Evolutionary conservation across 1,284 basidiomycete genomes (phyloP).

Genomic region (Omphalotus olearius): DNA sequence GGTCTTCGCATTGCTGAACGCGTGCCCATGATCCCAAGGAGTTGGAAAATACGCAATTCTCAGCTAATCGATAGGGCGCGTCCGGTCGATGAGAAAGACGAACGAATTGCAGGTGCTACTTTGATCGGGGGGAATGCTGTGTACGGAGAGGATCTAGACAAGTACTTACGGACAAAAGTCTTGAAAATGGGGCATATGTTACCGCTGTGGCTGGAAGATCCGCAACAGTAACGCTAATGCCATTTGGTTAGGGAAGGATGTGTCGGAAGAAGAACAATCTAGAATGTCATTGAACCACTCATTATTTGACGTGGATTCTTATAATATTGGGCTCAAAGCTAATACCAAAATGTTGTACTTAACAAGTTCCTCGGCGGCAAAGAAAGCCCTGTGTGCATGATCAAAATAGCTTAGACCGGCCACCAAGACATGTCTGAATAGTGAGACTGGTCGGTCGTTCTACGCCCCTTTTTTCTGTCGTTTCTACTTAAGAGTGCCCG

Average conservation of each 20-base stretch:
- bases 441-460: no score
- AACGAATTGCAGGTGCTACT: slow-evolving; percentile 66
- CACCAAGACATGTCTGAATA: no score
- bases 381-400: no score
- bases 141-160: slow-evolving; percentile 86
- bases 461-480: no score
- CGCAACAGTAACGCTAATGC: slow-evolving; percentile 9
- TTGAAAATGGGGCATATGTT: slow-evolving; percentile 96
- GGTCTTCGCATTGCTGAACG: slow-evolving; percentile 81
- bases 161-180: slow-evolving; percentile 94
- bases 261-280: no score
- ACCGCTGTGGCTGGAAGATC: slow-evolving; percentile 48
- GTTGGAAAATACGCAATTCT: slow-evolving; percentile 64
- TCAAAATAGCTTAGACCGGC: no score
- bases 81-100: slow-evolving; percentile 17
- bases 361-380: no score
- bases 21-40: slow-evolving; percentile 92
- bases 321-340: no score
- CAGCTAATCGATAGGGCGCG: slow-evolving; percentile 24
- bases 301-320: no score
- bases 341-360: not conserved
- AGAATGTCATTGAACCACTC: no score
- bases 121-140: slow-evolving; percentile 82
- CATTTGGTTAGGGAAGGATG: not conserved
- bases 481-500: no score